Evolutionary conservation across 2,329 filamentous ascomycete genomes (phyloP).

Genomic region (Diaporthe eres): DNA sequence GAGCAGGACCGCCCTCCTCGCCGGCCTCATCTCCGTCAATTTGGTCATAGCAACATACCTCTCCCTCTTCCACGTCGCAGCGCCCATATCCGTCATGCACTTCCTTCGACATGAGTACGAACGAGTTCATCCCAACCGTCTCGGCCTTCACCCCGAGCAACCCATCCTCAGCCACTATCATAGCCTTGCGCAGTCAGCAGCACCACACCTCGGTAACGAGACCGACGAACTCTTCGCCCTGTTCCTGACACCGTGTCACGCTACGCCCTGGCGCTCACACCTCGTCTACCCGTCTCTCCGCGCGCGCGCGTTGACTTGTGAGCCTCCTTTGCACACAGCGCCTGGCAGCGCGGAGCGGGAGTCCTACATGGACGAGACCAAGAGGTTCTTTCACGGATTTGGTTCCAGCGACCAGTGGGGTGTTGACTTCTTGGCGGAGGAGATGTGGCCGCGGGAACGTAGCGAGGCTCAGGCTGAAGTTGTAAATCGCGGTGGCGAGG

Average conservation of each 20-base stretch:
- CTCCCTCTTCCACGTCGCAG: slow-evolving; percentile 83
- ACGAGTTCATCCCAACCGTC: slow-evolving; percentile 62
- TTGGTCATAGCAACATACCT: slow-evolving; percentile 80
- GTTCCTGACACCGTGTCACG: slow-evolving; percentile 96
- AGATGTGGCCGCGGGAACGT: slow-evolving; percentile 61
- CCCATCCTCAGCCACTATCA: slow-evolving; percentile 38
- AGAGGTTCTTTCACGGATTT: slow-evolving; percentile 84
- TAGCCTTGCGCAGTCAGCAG: slow-evolving; percentile 46
- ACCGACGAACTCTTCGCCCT: slow-evolving; percentile 72
- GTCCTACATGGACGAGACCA: slow-evolving; percentile 88
- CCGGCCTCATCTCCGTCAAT: slow-evolving; percentile 75
- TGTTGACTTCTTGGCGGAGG: slow-evolving; percentile 65
- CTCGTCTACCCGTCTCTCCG: slow-evolving; percentile 81
- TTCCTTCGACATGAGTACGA: slow-evolving; percentile 84
- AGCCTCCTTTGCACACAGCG: slow-evolving; percentile 81
- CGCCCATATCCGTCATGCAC: slow-evolving; percentile 79
- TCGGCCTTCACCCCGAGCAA: slow-evolving; percentile 48
- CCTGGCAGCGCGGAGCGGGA: slow-evolving; percentile 73
- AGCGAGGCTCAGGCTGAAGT: neutral
- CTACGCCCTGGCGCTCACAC: slow-evolving; percentile 93
- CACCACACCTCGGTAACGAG: slow-evolving; percentile 46
- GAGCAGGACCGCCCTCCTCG: slow-evolving; percentile 67
- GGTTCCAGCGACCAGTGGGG: slow-evolving; percentile 45
- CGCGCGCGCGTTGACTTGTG: slow-evolving; percentile 90
- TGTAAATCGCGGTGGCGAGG: slow-evolving; percentile 39